Percentiles rank a stretch among this genome's conserved stretches.
These are phyloP conservation scores for Houttuynia cordata DNA, from an alignment of 164 flowering plant genomes.

Conservation along the genomic window DNA sequence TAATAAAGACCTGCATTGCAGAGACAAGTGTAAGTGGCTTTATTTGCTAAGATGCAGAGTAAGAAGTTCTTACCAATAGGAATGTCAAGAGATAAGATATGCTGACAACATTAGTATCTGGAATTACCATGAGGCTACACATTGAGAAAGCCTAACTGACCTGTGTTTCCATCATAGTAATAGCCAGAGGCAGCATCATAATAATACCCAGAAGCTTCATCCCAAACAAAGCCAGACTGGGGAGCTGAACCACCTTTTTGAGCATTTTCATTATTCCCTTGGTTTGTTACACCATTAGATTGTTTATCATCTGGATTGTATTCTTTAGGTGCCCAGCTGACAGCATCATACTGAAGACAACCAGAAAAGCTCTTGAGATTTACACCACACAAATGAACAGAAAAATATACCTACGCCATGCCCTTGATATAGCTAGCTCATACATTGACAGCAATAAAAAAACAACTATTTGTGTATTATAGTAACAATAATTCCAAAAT, in stretches of 20 bases:
- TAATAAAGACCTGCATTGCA: constrained; percentile 75
- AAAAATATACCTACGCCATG: too few relatives aligned
- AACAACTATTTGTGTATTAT: too few relatives aligned
- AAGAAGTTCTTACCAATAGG: too few relatives aligned
- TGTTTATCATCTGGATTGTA: constrained; percentile 90
- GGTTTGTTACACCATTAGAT: constrained; percentile 37
- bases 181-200: constrained; percentile 98
- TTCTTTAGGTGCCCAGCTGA: constrained; percentile 99
- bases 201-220: constrained; percentile 98
- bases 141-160: constrained; percentile 16
- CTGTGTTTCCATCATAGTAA: constrained; percentile 93
- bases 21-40: background rate
- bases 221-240: constrained; percentile 98
- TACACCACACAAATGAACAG: background rate
- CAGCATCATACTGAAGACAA: constrained; percentile 74
- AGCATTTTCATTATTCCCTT: constrained; percentile 22
- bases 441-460: too few relatives aligned
- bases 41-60: background rate
- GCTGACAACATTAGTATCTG: background rate
- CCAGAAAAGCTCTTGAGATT: background rate
- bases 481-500: too few relatives aligned
- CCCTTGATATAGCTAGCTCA: too few relatives aligned
- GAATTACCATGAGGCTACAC: background rate
- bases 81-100: too few relatives aligned
- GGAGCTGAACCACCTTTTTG: constrained; percentile 52